Evolutionary conservation across 805 yeast species (phyloP).

Genomic region (Yamadazyma olivae): DNA sequence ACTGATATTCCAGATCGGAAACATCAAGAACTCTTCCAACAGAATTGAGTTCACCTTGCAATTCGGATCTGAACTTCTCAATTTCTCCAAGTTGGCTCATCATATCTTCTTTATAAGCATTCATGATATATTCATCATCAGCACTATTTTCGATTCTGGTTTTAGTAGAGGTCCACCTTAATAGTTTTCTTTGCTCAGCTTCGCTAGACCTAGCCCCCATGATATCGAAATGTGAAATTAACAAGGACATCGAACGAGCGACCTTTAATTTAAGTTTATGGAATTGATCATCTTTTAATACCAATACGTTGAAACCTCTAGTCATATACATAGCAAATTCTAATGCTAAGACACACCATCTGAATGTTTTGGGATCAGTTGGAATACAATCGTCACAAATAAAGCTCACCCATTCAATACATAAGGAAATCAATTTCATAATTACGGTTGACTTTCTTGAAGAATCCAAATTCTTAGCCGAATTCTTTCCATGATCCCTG

Average conservation of each 20-base stretch:
- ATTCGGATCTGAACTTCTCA: constrained; percentile 52
- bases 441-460: constrained; percentile 66
- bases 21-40: constrained; percentile 91
- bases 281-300: constrained; percentile 76
- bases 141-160: constrained; percentile 48
- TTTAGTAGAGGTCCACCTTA: constrained; percentile 50
- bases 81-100: constrained; percentile 61
- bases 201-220: constrained; percentile 95
- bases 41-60: constrained; percentile 39
- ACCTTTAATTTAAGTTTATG: constrained; percentile 70
- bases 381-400: constrained; percentile 94
- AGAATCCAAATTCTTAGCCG: constrained; percentile 61
- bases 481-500: constrained; percentile 75
- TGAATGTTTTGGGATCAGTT: constrained; percentile 82
- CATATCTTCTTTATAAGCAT: constrained; percentile 63
- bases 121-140: constrained; percentile 36
- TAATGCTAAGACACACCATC: constrained; percentile 95
- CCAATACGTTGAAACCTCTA: constrained; percentile 81
- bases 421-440: constrained; percentile 65
- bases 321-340: constrained; percentile 97
- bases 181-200: constrained; percentile 52
- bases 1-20: constrained; percentile 82
- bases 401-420: constrained; percentile 90
- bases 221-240: constrained; percentile 94
- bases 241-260: constrained; percentile 88